Percentiles rank a stretch among this genome's conserved stretches.
These are phyloP conservation scores for Fusarium chlamydosporum DNA, from an alignment of 2,329 filamentous ascomycete genomes.

Conservation along the genomic window DNA sequence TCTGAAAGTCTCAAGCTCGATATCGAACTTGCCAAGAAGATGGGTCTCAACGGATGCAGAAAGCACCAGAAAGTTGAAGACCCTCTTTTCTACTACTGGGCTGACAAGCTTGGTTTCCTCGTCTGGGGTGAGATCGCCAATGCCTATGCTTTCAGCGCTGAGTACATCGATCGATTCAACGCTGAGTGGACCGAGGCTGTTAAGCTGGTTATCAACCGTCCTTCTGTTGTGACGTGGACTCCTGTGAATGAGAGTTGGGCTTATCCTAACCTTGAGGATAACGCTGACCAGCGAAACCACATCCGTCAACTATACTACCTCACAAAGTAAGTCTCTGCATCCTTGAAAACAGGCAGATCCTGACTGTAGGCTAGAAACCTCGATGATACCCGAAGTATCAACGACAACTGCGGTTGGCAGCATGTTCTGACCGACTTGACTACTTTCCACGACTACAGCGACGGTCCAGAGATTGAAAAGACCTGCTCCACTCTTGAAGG, in stretches of 20 bases:
- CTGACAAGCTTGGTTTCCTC: constrained; percentile 71
- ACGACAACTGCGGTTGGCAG: constrained; percentile 81
- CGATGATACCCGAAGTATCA: constrained; percentile 74
- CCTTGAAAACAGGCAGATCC: constrained; percentile 42
- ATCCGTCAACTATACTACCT: constrained; percentile 73
- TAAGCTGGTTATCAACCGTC: constrained; percentile 75
- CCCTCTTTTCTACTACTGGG: constrained; percentile 72
- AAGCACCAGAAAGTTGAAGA: constrained; percentile 77
- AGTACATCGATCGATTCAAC: constrained; percentile 72
- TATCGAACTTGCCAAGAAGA: constrained; percentile 69
- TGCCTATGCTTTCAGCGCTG: constrained; percentile 71
- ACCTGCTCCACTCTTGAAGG: constrained; percentile 67
- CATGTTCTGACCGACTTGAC: constrained; percentile 74
- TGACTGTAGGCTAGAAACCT: constrained; percentile 57
- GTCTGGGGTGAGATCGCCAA: constrained; percentile 77
- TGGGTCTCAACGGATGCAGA: constrained; percentile 75
- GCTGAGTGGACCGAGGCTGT: constrained; percentile 75
- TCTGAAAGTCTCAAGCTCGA: constrained; percentile 63
- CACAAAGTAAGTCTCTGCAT: constrained; percentile 65
- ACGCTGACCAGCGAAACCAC: constrained; percentile 72
- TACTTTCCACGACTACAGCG: constrained; percentile 78
- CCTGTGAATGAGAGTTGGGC: constrained; percentile 76
- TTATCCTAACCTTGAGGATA: constrained; percentile 70
- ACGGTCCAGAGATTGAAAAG: constrained; percentile 67
- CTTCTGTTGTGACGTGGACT: constrained; percentile 75